Evolutionary conservation across 371 early-diverging fungal species (phyloP).

Genomic region (Zychaea mexicana): DNA sequence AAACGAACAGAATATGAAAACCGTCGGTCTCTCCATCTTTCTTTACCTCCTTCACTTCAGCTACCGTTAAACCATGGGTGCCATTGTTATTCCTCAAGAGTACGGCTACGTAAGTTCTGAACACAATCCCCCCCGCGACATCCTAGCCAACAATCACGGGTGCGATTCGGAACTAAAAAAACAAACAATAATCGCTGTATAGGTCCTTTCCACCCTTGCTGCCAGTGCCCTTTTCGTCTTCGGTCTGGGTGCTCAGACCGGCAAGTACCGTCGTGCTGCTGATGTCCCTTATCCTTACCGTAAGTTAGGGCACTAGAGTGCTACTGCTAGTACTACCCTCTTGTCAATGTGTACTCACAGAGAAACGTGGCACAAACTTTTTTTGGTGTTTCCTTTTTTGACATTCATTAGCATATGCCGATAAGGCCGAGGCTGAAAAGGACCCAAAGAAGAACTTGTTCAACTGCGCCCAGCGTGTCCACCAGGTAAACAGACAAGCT

Average conservation of each 20-base stretch:
- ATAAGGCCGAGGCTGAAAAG: slow-evolving; percentile 55
- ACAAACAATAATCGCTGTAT: not conserved
- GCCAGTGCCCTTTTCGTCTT: slow-evolving; percentile 43
- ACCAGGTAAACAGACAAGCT: slow-evolving; percentile 58
- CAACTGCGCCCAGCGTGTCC: slow-evolving; percentile 73
- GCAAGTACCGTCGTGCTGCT: slow-evolving; percentile 59
- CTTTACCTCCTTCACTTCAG: not conserved
- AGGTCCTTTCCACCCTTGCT: slow-evolving; percentile 49
- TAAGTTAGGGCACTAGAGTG: slow-evolving; percentile 16
- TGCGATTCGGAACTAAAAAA: too few relatives aligned
- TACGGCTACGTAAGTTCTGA: slow-evolving; percentile 65
- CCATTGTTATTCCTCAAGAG: slow-evolving; percentile 54
- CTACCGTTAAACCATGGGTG: slow-evolving; percentile 28
- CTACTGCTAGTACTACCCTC: not conserved
- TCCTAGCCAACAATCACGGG: not conserved
- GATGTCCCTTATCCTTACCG: slow-evolving; percentile 64
- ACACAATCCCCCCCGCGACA: not conserved
- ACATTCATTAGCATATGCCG: slow-evolving; percentile 67
- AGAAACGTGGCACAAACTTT: not conserved
- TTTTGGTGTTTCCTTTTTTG: too few relatives aligned
- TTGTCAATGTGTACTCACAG: not conserved
- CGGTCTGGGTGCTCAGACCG: slow-evolving; percentile 56
- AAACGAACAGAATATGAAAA: not conserved
- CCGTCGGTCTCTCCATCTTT: not conserved
- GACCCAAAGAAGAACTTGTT: slow-evolving; percentile 59